A percentile compares a stretch with the other conserved stretches of the same genome.
phyloP scores from a whole-genome alignment of 768 basidiomycete genomes.

The Steccherinum ochraceum region DNA sequence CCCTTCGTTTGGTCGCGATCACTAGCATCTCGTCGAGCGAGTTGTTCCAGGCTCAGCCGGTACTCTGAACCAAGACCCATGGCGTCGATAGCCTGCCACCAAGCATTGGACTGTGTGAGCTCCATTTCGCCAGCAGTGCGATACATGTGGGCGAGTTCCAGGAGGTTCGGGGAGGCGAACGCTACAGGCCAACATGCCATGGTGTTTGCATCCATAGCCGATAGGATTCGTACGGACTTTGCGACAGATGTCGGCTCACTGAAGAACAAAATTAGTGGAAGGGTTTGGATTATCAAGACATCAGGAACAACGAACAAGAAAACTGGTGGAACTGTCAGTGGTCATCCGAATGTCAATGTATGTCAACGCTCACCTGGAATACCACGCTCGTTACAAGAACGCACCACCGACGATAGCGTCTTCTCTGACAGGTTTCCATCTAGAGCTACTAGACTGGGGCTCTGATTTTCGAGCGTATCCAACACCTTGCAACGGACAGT shows the following conservation, averaged over 20 bases:
- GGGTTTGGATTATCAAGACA: slow-evolving; percentile 1
- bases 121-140: slow-evolving; percentile 40
- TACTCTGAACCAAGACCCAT: slow-evolving; percentile 65
- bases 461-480: slow-evolving; percentile 37
- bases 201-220: slow-evolving; percentile 39
- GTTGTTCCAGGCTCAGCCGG: slow-evolving; percentile 56
- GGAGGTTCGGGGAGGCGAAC: slow-evolving; percentile 78
- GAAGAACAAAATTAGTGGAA: no score
- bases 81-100: slow-evolving; percentile 63
- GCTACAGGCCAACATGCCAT: slow-evolving; percentile 42
- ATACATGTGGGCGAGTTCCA: slow-evolving; percentile 67
- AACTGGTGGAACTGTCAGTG: slow-evolving; percentile 43
- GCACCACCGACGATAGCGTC: slow-evolving; percentile 44
- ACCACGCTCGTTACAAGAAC: slow-evolving; percentile 38
- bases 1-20: slow-evolving; percentile 31
- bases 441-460: slow-evolving; percentile 57
- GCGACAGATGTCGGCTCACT: slow-evolving; percentile 92
- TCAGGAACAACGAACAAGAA: slow-evolving; percentile 56
- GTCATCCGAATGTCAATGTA: neutral
- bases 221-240: slow-evolving; percentile 69
- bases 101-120: slow-evolving; percentile 45
- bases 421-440: slow-evolving; percentile 70
- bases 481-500: slow-evolving; percentile 38
- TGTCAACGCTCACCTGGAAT: slow-evolving; percentile 45
- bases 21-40: slow-evolving; percentile 41